phyloP scores from a whole-genome alignment of 2,329 filamentous ascomycete genomes.

The Proliferodiscus dingleyae region DNA sequence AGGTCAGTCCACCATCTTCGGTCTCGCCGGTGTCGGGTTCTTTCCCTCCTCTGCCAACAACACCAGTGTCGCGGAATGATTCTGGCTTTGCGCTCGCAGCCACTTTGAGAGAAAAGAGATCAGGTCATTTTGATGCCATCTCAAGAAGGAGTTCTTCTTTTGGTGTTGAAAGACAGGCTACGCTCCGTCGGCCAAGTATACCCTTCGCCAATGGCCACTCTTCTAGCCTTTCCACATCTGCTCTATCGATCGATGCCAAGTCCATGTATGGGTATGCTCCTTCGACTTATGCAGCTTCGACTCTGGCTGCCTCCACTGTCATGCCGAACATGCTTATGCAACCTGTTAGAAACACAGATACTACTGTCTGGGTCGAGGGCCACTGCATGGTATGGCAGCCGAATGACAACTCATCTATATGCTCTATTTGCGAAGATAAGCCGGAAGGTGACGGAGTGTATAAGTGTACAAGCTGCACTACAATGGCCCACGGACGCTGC shows the following conservation, averaged over 20 bases:
- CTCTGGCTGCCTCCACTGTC: constrained; percentile 76
- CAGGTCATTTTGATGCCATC: constrained; percentile 73
- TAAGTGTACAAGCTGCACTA: constrained; percentile 62
- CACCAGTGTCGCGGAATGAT: constrained; percentile 81
- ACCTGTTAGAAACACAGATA: constrained; percentile 72
- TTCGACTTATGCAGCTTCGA: constrained; percentile 81
- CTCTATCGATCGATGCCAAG: constrained; percentile 33
- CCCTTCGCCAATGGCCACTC: constrained; percentile 68
- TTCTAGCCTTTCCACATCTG: constrained; percentile 65
- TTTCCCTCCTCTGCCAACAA: constrained; percentile 71
- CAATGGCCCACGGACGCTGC: constrained; percentile 54
- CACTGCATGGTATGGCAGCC: constrained; percentile 69
- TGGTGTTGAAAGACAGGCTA: constrained; percentile 66
- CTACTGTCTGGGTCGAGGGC: constrained; percentile 77
- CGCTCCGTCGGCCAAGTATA: constrained; percentile 63
- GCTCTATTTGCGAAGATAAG: constrained; percentile 72
- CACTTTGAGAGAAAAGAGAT: constrained; percentile 88
- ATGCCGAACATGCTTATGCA: constrained; percentile 82
- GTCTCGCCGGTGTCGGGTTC: constrained; percentile 72
- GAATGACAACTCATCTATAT: constrained; percentile 56
- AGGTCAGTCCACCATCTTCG: constrained; percentile 57
- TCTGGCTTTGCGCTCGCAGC: constrained; percentile 84
- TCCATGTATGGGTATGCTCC: constrained; percentile 64
- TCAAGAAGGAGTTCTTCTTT: constrained; percentile 93
- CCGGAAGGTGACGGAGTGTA: constrained; percentile 65